Evolutionary conservation across 2,329 filamentous ascomycete species (phyloP).

Genomic region (Esteya vermicola): DNA sequence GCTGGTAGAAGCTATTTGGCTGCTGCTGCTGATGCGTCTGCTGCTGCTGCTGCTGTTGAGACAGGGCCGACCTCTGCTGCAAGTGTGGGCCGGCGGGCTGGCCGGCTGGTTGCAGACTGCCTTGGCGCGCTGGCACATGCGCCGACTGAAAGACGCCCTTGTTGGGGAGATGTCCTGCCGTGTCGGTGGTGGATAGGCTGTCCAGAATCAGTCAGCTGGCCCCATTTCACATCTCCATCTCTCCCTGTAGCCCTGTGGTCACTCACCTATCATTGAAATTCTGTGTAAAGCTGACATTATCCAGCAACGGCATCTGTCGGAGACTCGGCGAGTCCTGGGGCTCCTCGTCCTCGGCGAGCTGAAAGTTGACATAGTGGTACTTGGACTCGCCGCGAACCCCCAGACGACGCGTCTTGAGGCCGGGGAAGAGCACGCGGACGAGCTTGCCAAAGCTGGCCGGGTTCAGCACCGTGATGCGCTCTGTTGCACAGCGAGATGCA

Average conservation of each 20-base stretch:
- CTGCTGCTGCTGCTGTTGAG: slow-evolving; percentile 15
- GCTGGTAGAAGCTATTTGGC: not conserved
- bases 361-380: slow-evolving; percentile 78
- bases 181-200: not conserved
- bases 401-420: slow-evolving; percentile 79
- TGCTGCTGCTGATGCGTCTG: slow-evolving; percentile 5
- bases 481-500: slow-evolving; percentile 79
- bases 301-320: slow-evolving; percentile 33
- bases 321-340: slow-evolving; percentile 28
- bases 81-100: slow-evolving; percentile 2
- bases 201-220: no score
- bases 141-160: slow-evolving; percentile 4
- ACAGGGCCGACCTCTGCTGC: not conserved
- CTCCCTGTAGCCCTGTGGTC: no score
- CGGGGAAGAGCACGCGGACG: slow-evolving; percentile 89
- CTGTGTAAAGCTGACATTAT: slow-evolving; percentile 30
- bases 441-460: slow-evolving; percentile 96
- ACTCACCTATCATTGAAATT: slow-evolving; percentile 31
- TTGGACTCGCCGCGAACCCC: slow-evolving; percentile 95
- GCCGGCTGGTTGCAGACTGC: not conserved
- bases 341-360: slow-evolving; percentile 42
- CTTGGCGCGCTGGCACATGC: not conserved
- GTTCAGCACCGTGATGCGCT: slow-evolving; percentile 88
- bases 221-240: no score
- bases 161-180: not conserved